Conservation (phyloP, 2,329 filamentous ascomycete genomes). For the Colletotrichum sp. region DNA sequence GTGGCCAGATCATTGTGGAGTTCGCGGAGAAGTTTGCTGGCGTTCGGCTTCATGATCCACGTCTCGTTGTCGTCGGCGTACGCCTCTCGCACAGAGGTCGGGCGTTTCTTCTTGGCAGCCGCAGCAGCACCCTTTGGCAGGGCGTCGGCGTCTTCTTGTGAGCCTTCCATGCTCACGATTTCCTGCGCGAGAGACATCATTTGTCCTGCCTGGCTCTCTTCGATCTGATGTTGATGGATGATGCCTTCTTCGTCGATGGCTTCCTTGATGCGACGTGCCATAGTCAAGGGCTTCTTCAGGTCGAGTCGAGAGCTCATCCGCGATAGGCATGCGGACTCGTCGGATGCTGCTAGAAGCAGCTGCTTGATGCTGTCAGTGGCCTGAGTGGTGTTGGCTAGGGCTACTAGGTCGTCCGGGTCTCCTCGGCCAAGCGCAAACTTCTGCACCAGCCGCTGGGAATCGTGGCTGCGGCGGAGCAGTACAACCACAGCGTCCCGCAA, state of each 20-base stretch:
- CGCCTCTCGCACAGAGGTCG: slow-evolving; percentile 56
- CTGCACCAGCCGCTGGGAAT: slow-evolving; percentile 88
- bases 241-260: slow-evolving; percentile 94
- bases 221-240: slow-evolving; percentile 77
- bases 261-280: slow-evolving; percentile 74
- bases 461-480: slow-evolving; percentile 77
- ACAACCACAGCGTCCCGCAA: slow-evolving; percentile 73
- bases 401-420: slow-evolving; percentile 89
- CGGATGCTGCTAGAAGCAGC: slow-evolving; percentile 41
- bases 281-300: slow-evolving; percentile 68
- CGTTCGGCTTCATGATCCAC: slow-evolving; percentile 71
- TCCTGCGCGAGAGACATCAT: slow-evolving; percentile 77
- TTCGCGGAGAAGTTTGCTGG: slow-evolving; percentile 67
- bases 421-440: slow-evolving; percentile 93
- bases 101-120: slow-evolving; percentile 45
- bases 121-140: slow-evolving; percentile 55
- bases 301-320: slow-evolving; percentile 63
- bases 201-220: slow-evolving; percentile 73
- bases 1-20: slow-evolving; percentile 72
- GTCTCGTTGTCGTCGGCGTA: slow-evolving; percentile 65
- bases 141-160: slow-evolving; percentile 57
- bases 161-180: slow-evolving; percentile 70
- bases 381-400: slow-evolving; percentile 79
- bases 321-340: slow-evolving; percentile 40
- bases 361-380: slow-evolving; percentile 71